Evolutionary conservation across 257 asterid genomes (phyloP), one percentile per base, ranked within the genome.

Genomic region (Solanum rostratum): DNA sequence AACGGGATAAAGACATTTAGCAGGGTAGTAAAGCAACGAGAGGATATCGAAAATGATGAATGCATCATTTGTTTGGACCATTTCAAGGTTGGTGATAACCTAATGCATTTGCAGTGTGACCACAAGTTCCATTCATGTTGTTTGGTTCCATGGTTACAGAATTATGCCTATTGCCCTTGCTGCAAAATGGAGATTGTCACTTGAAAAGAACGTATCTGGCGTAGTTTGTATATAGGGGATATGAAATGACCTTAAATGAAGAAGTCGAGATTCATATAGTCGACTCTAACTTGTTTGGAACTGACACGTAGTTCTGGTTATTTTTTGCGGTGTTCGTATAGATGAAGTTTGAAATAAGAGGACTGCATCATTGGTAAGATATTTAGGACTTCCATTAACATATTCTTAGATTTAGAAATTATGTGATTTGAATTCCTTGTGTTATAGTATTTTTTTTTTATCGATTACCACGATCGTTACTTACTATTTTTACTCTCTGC

Each of bases 111-210:
- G 80, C 87, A 59, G 20, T 85, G 87, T 62, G 54, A 71, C 65
- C 87, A 85, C 46, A 78, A 69, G 57, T 85, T 78, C 68, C 87
- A 85, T 57, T 78, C 87, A 2, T 27, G 55, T 50, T 85, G 87
- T 85, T 85, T 79, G 87, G 84, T 85, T 22, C 87, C 87, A 49
- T 85, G 81, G 87, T 69, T 85, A 4, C 71, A 85, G 57, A 79
- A 63, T 19, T 49, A 85, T 85, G 22, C 79, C 5, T 15, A 59
- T 65, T 80, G 86, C 59, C 88, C 88, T 78, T 86, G 88, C 62
- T 86, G 88, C 52, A 83, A 84, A 79, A 70, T 87, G 87, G 73
- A 85, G 76, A 91, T 92, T 63, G 84, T 87, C 74, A 62, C 86
- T 71, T 85, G 80, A 85, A 59, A 71, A 24, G 20, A 20, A 12